Evolutionary conservation across 2,329 filamentous ascomycete species (phyloP).

Genomic region (Zalaria sp.): DNA sequence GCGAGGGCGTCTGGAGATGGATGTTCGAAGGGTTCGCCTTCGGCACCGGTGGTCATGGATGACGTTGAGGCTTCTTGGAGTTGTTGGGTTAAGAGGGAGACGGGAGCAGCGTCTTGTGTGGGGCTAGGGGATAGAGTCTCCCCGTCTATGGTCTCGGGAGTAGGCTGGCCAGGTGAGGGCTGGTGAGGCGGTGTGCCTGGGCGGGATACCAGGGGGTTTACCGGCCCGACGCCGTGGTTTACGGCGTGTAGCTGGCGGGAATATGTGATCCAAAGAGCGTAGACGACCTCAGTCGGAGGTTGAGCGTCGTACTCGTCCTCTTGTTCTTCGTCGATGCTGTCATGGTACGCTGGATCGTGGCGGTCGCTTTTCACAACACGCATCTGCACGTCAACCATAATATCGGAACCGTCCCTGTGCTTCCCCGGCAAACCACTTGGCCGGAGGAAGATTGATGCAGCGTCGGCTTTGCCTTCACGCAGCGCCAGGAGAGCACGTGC

Average conservation of each 20-base stretch:
- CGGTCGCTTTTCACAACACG: conserved; percentile 85
- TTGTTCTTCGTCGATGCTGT: conserved; percentile 50
- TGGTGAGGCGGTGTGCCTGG: conserved; percentile 61
- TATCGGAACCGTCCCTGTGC: conserved; percentile 80
- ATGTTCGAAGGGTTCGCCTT: conserved; percentile 22
- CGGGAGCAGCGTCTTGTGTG: conserved; percentile 19
- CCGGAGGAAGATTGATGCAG: conserved; percentile 61
- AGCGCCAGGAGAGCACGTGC: conserved; percentile 74
- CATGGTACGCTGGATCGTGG: conserved; percentile 42
- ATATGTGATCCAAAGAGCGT: conserved; percentile 94
- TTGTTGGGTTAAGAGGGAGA: conserved; percentile 36
- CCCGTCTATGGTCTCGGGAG: background rate
- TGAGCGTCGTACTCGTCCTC: conserved; percentile 35
- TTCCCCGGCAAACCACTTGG: conserved; percentile 73
- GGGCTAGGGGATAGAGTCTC: background rate
- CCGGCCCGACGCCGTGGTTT: conserved; percentile 44
- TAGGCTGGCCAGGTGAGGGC: conserved; percentile 61
- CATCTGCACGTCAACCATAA: conserved; percentile 94
- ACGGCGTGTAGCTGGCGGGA: conserved; percentile 79
- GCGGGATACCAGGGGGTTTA: conserved; percentile 49
- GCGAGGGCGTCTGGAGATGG: conserved; percentile 19
- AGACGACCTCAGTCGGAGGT: conserved; percentile 65
- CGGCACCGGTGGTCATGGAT: conserved; percentile 5
- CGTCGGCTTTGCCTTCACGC: conserved; percentile 66
- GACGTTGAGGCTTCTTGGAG: conserved; percentile 17